These are phyloP conservation scores for Myriosclerotinia duriaeana DNA, from an alignment of 2,329 filamentous ascomycete genomes.

Conservation along the genomic window DNA sequence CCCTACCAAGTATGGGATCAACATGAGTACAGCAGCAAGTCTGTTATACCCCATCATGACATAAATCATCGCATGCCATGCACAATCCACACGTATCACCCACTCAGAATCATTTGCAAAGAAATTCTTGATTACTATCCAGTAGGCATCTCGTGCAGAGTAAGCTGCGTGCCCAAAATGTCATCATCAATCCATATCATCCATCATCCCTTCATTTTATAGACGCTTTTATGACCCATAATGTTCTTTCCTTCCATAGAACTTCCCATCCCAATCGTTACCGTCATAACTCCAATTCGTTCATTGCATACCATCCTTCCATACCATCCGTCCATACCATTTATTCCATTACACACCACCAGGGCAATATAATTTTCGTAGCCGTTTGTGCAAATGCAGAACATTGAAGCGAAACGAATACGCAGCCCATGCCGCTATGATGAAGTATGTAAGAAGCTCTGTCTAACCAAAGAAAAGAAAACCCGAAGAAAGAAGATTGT, in stretches of 20 bases:
- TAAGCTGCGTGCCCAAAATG: slow-evolving; percentile 15
- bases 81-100: neutral
- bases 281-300: neutral
- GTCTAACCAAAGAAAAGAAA: neutral
- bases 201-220: neutral
- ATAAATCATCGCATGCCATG: neutral
- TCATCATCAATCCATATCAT: neutral
- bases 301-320: neutral
- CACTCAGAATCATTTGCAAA: neutral
- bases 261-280: neutral
- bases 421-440: neutral
- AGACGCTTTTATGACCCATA: neutral
- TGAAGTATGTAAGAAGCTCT: neutral
- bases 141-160: slow-evolving; percentile 15
- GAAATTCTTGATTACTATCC: slow-evolving; percentile 16
- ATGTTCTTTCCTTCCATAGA: neutral
- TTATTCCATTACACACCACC: slow-evolving; percentile 14
- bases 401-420: neutral
- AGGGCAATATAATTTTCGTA: slow-evolving; percentile 14
- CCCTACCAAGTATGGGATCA: neutral
- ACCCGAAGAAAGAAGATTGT: neutral
- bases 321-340: neutral
- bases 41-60: neutral
- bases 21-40: neutral
- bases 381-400: slow-evolving; percentile 5